These are phyloP conservation scores for Spencermartinsiella ligniputridi DNA, from an alignment of 1,139 yeast genomes.

Conservation along the genomic window DNA sequence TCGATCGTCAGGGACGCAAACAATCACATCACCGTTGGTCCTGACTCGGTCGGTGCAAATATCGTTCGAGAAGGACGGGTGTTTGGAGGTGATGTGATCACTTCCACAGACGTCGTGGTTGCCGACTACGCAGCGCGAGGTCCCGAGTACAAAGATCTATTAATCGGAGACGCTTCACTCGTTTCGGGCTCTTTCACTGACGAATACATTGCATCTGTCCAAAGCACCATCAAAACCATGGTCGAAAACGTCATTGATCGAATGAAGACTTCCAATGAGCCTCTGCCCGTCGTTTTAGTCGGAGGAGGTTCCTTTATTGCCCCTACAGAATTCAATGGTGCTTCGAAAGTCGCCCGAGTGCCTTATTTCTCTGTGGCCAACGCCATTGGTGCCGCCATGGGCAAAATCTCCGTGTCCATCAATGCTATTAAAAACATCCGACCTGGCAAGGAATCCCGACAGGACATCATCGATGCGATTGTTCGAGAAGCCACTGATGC, in stretches of 20 bases:
- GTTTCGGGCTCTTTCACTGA: conserved; percentile 21
- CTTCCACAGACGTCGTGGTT: conserved; percentile 39
- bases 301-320: conserved; percentile 45
- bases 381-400: conserved; percentile 47
- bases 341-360: conserved; percentile 39
- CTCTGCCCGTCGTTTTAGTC: conserved; percentile 40
- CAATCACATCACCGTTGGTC: conserved; percentile 35
- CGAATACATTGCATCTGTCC: conserved; percentile 19
- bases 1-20: conserved; percentile 34
- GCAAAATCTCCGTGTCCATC: conserved; percentile 34
- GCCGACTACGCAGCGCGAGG: conserved; percentile 14
- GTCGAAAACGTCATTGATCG: conserved; percentile 38
- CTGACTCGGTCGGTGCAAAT: conserved; percentile 42
- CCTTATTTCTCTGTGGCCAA: conserved; percentile 41
- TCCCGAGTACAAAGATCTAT: neutral
- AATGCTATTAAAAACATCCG: conserved; percentile 12
- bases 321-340: conserved; percentile 38
- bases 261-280: conserved; percentile 42
- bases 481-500: conserved; percentile 10
- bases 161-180: conserved; percentile 10
- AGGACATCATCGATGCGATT: conserved; percentile 5
- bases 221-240: conserved; percentile 28
- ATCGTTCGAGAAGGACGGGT: conserved; percentile 32
- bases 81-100: conserved; percentile 38
- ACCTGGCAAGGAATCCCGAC: conserved; percentile 6